Evolutionary conservation across 805 yeast genomes (phyloP), one percentile per base, ranked within the genome.

Genomic region (Saccharomycopsis selenospora): DNA sequence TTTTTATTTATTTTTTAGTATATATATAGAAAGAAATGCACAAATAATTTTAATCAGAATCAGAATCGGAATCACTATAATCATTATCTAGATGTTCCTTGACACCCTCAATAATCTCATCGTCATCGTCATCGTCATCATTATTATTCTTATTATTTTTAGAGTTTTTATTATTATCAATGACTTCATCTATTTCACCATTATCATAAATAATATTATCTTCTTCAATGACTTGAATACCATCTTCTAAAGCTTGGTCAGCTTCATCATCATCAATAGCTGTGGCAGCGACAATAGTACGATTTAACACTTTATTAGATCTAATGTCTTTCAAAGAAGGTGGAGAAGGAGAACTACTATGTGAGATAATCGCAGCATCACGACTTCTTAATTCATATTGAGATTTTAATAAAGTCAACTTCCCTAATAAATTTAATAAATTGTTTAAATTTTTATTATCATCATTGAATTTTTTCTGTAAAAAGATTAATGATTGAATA

Each of bases 351-450:
- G 14, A 20, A 26, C 30, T 28, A 13, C 4, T 3, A 8, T 42
- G 18, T 1, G 28, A 8, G 13, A 20, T 40, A 4, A 23, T 18
- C 25, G 43, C 11, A 11, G 25, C 22, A n/a, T 36, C 25, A 17
- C 24, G 45, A 29, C 38, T 48, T 41, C 55, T 42, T 10, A 52
- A 17, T 11, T 52, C 49, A 29, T 49, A 49, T 27, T 52, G 55
- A 2, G 53, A 46, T 41, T 46, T 52, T 22, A 52, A 45, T 20
- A 52, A 42, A 2, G 45, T 36, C 10, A 52, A 33, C 38, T 52
- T 52, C 27, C 55, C 55, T 38, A 49, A 53, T 14, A 52, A 42
- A n/a, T 46, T 46, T 41, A 52, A 46, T 4, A 46, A 43, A 25
- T 26, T 36, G 20, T 40, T 36, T 28, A 52, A 44, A 33, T 52